Evolutionary conservation across 1,284 basidiomycete species (phyloP), one percentile per base, ranked within the genome.

Genomic region (Ceratorhiza oryzae-sativae): DNA sequence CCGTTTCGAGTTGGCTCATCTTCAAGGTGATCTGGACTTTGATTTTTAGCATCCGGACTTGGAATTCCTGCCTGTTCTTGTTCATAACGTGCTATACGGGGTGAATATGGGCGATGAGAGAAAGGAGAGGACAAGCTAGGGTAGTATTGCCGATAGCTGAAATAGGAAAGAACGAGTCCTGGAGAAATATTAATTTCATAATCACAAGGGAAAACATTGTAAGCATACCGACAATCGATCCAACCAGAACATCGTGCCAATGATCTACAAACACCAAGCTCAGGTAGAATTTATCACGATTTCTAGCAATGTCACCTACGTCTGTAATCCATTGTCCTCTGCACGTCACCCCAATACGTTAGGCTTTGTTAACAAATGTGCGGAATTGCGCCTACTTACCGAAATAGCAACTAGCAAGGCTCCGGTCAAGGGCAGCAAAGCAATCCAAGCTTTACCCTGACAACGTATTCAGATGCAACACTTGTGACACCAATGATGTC

Each of bases 351-450:
- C 13, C 56, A 42, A 62, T 13, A 1, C 25, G 8, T 62, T 18
- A 48, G 60, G n/a, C n/a, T n/a, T n/a, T n/a, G n/a, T n/a, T n/a
- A n/a, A n/a, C n/a, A n/a, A n/a, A n/a, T n/a, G n/a, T n/a, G n/a
- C n/a, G n/a, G n/a, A n/a, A n/a, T n/a, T 18, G 23, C 27, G 23
- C 30, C n/a, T 13, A 59, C 67, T 71, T 23, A 59, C 55, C 23
- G 91, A 92, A 72, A 98, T 90, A 1, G 95, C 95, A 36, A 99
- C 93, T 46, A 97, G 85, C 0, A 90, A 84, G 1, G 94, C 95
- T 15, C 86, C 94, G 39, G 90, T 81, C 61, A 97, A 85, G 0
- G 95, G 96, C 0, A 87, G 81, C 1, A 95, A 78, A 0, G 90
- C 85, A 34, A 96, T 80, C 95, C 95, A 98, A 5, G 92, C 89